Conservation (phyloP, 73 alveolate genomes). For the Uronychia setigera region DNA sequence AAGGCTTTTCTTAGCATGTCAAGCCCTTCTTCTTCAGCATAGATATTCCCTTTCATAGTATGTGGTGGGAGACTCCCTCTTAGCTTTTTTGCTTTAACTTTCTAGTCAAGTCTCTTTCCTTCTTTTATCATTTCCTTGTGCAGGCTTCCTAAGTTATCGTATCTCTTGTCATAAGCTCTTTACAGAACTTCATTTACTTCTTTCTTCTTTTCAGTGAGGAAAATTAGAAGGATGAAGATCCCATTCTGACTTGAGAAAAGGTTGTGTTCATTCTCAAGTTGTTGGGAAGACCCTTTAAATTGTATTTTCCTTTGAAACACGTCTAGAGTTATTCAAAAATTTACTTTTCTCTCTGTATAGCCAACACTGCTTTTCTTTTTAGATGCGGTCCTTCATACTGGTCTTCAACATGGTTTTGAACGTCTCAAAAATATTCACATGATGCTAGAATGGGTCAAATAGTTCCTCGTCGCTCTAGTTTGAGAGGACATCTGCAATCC, state of each 20-base stretch:
- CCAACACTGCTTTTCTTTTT: slow-evolving; percentile 41
- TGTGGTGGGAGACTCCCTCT: too few species aligned
- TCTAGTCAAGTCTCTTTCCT: neutral
- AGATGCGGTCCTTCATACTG: slow-evolving; percentile 19
- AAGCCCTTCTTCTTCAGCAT: neutral
- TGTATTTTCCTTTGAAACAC: too few species aligned
- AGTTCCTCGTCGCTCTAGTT: slow-evolving; percentile 49
- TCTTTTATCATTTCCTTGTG: slow-evolving; percentile 7
- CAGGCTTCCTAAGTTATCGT: slow-evolving; percentile 31
- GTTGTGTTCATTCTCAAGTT: neutral
- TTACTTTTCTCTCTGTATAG: too few species aligned
- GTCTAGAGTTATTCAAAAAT: too few species aligned
- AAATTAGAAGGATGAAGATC: neutral
- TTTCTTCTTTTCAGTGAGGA: slow-evolving; percentile 35
- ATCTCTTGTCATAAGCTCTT: slow-evolving; percentile 36
- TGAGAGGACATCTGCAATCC: slow-evolving; percentile 78
- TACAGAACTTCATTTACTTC: slow-evolving; percentile 45
- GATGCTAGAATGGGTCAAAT: slow-evolving; percentile 17
- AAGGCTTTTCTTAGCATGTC: neutral
- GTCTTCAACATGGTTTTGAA: slow-evolving; percentile 14
- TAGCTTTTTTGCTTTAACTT: neutral
- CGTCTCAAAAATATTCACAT: slow-evolving; percentile 25
- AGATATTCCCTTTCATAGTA: neutral
- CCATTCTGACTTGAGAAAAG: neutral
- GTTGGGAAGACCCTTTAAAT: too few species aligned